Evolutionary conservation across 805 yeast species (phyloP).

Genomic region (Lipomyces yamadae): DNA sequence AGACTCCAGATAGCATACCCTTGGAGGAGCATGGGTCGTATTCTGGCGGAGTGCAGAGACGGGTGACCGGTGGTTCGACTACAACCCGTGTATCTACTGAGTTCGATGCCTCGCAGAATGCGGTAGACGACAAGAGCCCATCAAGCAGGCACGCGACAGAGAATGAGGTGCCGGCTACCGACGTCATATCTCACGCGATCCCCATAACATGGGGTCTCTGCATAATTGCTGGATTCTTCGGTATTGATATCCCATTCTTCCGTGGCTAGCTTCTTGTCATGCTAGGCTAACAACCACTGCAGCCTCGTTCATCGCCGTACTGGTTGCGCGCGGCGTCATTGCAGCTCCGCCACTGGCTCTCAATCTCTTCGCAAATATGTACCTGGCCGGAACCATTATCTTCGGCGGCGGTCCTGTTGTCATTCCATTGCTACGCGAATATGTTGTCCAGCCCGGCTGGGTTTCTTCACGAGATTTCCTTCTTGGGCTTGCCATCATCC

Average conservation of each 20-base stretch:
- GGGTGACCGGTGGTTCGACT: not conserved
- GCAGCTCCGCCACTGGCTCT: slow-evolving; percentile 2
- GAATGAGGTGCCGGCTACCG: not conserved
- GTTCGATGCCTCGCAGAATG: not conserved
- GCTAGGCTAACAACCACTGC: not conserved
- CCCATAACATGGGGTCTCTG: not conserved
- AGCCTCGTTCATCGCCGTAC: slow-evolving; percentile 1
- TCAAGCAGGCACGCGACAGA: not conserved
- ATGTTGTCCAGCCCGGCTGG: slow-evolving; percentile 30
- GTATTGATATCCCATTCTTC: not conserved
- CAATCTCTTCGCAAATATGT: slow-evolving; percentile 23
- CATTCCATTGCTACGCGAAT: slow-evolving; percentile 30
- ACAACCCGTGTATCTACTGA: not conserved
- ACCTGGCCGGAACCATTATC: slow-evolving; percentile 29
- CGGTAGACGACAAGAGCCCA: not conserved
- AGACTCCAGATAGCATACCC: not conserved
- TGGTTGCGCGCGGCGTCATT: slow-evolving; percentile 3
- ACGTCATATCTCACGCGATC: not conserved
- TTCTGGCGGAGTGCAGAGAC: not conserved
- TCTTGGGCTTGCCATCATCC: slow-evolving; percentile 26
- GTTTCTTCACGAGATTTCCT: slow-evolving; percentile 28
- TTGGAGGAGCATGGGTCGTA: not conserved
- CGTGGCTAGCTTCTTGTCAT: not conserved
- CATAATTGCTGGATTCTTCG: not conserved
- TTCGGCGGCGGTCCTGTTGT: slow-evolving; percentile 35